Evolutionary conservation across 2,329 filamentous ascomycete species (phyloP).

Genomic region (Neopestalotiopsis sp.): DNA sequence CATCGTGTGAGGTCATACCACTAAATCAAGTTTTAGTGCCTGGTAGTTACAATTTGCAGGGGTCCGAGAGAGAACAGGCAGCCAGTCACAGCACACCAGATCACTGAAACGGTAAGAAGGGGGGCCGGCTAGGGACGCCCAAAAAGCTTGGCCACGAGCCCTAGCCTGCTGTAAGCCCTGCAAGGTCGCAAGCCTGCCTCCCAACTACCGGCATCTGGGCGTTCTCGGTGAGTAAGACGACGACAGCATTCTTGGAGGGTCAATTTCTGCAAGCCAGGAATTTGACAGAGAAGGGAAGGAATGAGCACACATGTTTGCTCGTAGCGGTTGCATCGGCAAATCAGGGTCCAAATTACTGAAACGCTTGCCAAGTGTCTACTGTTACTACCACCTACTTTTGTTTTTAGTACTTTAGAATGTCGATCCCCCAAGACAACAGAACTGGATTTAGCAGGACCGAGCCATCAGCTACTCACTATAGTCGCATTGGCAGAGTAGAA

Average conservation of each 20-base stretch:
- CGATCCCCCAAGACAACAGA: background rate
- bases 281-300: too few species aligned
- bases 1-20: conserved; percentile 10
- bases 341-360: background rate
- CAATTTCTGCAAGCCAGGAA: background rate
- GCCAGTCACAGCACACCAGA: background rate
- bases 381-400: background rate
- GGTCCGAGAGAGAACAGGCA: background rate
- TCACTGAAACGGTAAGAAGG: background rate
- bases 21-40: conserved; percentile 4
- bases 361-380: too few species aligned
- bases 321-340: background rate
- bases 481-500: background rate
- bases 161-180: background rate
- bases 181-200: background rate
- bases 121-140: background rate
- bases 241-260: background rate
- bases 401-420: background rate
- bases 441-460: background rate
- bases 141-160: background rate
- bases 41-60: background rate
- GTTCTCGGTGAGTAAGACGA: background rate
- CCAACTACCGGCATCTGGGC: background rate
- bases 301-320: background rate
- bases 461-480: background rate